Evolutionary conservation across 1,284 basidiomycete species (phyloP), one percentile per base, ranked within the genome.

Genomic region (Leccinum fallax): DNA sequence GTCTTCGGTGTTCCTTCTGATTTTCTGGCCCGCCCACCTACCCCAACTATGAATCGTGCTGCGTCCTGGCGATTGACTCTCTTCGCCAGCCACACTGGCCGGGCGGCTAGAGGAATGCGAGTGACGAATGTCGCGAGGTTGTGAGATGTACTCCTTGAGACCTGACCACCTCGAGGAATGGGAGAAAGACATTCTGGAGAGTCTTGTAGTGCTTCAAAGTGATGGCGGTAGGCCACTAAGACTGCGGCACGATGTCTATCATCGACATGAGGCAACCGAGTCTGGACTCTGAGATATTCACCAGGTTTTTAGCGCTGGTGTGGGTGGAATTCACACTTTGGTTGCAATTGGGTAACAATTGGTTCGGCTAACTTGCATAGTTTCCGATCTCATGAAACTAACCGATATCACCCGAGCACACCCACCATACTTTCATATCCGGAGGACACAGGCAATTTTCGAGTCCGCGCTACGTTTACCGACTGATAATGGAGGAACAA

Each of bases 11-110:
- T 61, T 75, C 60, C 62, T 61, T 57, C 62, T 60, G 2, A 82
- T 70, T 71, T 78, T 83, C 66, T 81, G 78, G n/a, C 78, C 77
- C 5, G 81, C 80, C 82, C 83, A 85, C 58, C 80, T 77, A 40
- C 77, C 66, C 80, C 79, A 81, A 2, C 73, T 73, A 55, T 78
- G 77, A 56, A 70, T 74, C 38, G 66, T 66, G 34, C 65, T 56
- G 24, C 61, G 61, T 7, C 69, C 67, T 2, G 69, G 66, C 0
- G 62, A 28, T 11, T 62, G 64, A 11, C 53, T 38, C 5, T 63
- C 62, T 19, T 67, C 71, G 5, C 55, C 62, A 46, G 63, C 13
- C 1, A 58, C 11, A 46, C 43, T 55, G 21, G 63, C 49, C 26
- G 62, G 55, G 58, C 62, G n/a, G 13, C 61, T 62, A 4, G 70